Base-by-base conservation (phyloP, 2,329 filamentous ascomycete species). In the Alternaria infectoria region DNA sequence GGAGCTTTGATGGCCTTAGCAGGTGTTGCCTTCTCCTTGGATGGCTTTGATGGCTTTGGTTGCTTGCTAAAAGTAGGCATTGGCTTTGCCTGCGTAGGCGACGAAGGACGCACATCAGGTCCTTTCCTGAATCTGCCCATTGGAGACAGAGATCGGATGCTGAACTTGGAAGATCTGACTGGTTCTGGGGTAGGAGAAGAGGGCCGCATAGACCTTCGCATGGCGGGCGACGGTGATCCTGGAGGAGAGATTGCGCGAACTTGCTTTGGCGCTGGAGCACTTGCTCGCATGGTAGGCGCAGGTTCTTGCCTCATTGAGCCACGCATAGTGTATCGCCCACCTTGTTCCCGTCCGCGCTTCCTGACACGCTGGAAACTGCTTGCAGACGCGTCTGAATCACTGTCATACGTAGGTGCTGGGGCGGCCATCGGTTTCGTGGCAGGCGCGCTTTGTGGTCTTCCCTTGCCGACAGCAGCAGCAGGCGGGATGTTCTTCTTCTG, bases 331-430 rank as follows among this genome's bases (percentile, higher is more conserved):
- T 88, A 86, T 23, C 80, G 74, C 5, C 82, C 82, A 0, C 84
- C 84, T 46, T 84, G 72, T 56, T 59, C 76, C 3, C 65, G 59
- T 64, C 61, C 69, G 61, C 81, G 76, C 40, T 85, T 81, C 64
- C 87, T 69, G 28, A 67, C 64, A 26, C 92, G 90, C 74, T 88
- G 91, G 82, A 97, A 97, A 76, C 93, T 97, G 80, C 92, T 97
- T 21, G 80, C 83, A 5, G 83, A 85, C 36, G 82, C 82, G 64
- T 79, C 79, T 15, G 79, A 81, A 58, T 84, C 82, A 52, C 81
- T 78, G n/a, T 79, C 75, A 44, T 78, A 76, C 2, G 74, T 76
- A 15, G 71, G 72, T 5, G 55, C 70, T 11, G 77, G 64, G 19
- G 59, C 59, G 6, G 74, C 68, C 55, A 63, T 59, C 11, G 68